phyloP scores from a whole-genome alignment of 73 alveolate genomes.

The Halteria grandinella region DNA sequence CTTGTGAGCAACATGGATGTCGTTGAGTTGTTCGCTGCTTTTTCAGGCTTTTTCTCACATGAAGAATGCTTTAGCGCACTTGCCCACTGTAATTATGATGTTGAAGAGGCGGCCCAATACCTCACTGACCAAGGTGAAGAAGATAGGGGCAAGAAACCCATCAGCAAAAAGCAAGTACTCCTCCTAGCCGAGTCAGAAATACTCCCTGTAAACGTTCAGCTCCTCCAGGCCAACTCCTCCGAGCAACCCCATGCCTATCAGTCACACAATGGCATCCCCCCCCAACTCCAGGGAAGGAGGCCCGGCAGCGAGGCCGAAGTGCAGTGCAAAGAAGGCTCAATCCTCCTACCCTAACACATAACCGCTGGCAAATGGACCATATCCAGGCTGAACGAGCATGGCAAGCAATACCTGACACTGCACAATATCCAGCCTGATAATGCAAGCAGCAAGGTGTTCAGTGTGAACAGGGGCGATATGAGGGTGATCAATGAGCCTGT shows the following conservation, averaged over 20 bases:
- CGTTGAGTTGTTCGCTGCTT: constrained; percentile 68
- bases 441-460: constrained; percentile 62
- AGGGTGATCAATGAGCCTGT: constrained; percentile 8
- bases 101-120: constrained; percentile 78
- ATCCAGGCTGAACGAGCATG: no score
- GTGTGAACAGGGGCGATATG: constrained; percentile 63
- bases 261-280: no score
- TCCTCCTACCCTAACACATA: constrained; percentile 71
- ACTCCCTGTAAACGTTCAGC: constrained; percentile 28
- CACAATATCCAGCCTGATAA: constrained; percentile 54
- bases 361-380: constrained; percentile 80
- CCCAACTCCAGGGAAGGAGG: no score
- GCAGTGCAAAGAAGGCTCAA: constrained; percentile 78
- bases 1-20: constrained; percentile 38
- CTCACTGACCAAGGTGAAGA: constrained; percentile 84
- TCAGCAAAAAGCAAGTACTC: constrained; percentile 55
- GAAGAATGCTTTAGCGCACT: constrained; percentile 83
- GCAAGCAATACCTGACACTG: constrained; percentile 69
- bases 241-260: no score
- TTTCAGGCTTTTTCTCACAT: constrained; percentile 72
- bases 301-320: no score
- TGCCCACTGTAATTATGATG: constrained; percentile 70
- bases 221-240: no score
- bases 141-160: constrained; percentile 76
- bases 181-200: constrained; percentile 73